These are phyloP conservation scores for Colletotrichum sp. DNA, from an alignment of 2,329 filamentous ascomycete species.

Conservation along the genomic window DNA sequence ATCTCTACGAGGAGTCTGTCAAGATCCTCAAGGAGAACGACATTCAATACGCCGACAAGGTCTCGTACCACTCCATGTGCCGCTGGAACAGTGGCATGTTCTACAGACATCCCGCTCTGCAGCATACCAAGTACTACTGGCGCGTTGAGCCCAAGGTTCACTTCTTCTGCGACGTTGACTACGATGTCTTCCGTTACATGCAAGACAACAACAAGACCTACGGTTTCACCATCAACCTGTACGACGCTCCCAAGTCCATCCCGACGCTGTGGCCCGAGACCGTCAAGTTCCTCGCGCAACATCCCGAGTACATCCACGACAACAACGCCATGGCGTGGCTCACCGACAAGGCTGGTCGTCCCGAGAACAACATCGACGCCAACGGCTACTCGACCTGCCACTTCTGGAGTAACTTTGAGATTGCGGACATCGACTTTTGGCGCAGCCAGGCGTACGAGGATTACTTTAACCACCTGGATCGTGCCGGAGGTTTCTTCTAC, in stretches of 20 bases:
- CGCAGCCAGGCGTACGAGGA: constrained; percentile 88
- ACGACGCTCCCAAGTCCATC: constrained; percentile 87
- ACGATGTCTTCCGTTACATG: constrained; percentile 99
- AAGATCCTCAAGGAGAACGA: constrained; percentile 81
- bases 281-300: constrained; percentile 82
- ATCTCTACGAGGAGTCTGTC: constrained; percentile 84
- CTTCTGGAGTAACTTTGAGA: constrained; percentile 99
- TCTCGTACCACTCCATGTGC: constrained; percentile 99
- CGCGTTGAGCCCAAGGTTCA: constrained; percentile 97
- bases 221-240: constrained; percentile 97
- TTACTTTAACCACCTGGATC: constrained; percentile 94
- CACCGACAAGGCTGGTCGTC: constrained; percentile 76
- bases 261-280: constrained; percentile 95
- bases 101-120: constrained; percentile 91
- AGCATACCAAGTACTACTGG: constrained; percentile 91
- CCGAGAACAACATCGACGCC: constrained; percentile 78
- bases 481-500: constrained; percentile 96
- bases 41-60: constrained; percentile 87
- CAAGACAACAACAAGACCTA: constrained; percentile 98
- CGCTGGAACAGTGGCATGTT: constrained; percentile 98
- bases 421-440: constrained; percentile 93
- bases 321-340: constrained; percentile 92
- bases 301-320: constrained; percentile 79
- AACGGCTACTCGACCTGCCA: constrained; percentile 98
- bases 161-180: constrained; percentile 99